Base-by-base conservation (phyloP, 257 asterid species). In the Cordia subcordata region DNA sequence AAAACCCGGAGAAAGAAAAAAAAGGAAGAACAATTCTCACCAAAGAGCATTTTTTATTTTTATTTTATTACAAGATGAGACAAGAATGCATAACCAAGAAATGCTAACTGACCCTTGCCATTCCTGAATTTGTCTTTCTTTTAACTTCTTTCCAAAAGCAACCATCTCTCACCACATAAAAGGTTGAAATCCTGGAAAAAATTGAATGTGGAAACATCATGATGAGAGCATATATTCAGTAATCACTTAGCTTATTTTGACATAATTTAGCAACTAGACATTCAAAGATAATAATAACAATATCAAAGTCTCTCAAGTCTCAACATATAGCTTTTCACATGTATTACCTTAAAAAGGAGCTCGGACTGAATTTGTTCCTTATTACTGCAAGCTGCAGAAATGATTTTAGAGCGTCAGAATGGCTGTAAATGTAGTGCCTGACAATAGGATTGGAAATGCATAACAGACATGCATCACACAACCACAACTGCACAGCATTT, bases 141-240 rank as follows among this genome's bases (percentile, higher is more conserved):
- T 90, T 82, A 90, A 75, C 83, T 81, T 87, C 68, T 90, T 90
- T 64, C 97, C 97, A 21, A 90, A 90, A 49, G 80, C 95, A 78
- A 90, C 97, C 97, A 90, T 90, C 75, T 74, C 68, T 73, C 63
- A 70, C 83, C 72, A 72, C 70, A 73, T 47, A 73, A 32, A 42
- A 49, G 49, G 20, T 16, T 14, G 33, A 51, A 47, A 33, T 54
- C 60, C 40, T 11, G 47, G 23, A 5, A 46, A 55, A n/a, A 49
- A 23, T 35, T 46, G 37, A 12, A 33, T 15, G 53, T 45, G 50
- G 20, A 40, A 38, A 16, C 19, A 49, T n/a, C 5, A 11, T 16
- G 53, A 49, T 8, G 53, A 49, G 53, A 49, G 19, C 11, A 20
- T 16, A 16, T 49, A 49, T 11, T 11, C 53, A 15, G 57, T 42